phyloP scores from a whole-genome alignment of 371 early-diverging fungal genomes.

The Dipsacomyces acuminosporus region DNA sequence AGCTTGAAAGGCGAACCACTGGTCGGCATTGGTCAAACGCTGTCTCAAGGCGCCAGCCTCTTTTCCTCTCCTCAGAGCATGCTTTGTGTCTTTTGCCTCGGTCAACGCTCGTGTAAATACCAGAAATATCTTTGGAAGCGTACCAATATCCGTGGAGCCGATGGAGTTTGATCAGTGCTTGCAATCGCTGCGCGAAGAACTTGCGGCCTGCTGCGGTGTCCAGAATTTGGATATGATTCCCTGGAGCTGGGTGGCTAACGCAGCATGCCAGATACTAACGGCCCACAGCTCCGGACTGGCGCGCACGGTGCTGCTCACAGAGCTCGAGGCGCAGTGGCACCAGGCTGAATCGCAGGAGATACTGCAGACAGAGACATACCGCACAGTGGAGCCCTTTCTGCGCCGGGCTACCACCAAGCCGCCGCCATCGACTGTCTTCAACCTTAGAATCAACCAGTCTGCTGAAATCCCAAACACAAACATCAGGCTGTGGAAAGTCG shows the following conservation, averaged over 20 bases:
- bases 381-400: slow-evolving; percentile 25
- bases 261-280: slow-evolving; percentile 5
- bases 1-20: too few species aligned
- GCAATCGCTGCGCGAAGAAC: slow-evolving; percentile 16
- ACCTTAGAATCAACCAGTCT: slow-evolving; percentile 9
- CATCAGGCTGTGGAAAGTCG: slow-evolving; percentile 35
- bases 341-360: slow-evolving; percentile 11
- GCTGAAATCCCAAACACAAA: slow-evolving; percentile 9
- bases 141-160: too few species aligned
- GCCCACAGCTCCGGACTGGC: slow-evolving; percentile 31
- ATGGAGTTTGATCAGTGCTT: slow-evolving; percentile 29
- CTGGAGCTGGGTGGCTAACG: slow-evolving; percentile 31
- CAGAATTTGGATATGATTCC: slow-evolving; percentile 15
- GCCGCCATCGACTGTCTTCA: slow-evolving; percentile 14
- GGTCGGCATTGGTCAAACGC: too few species aligned
- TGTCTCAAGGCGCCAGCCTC: too few species aligned
- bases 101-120: too few species aligned
- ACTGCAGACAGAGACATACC: slow-evolving; percentile 11
- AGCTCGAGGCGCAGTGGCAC: slow-evolving; percentile 37
- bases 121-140: too few species aligned
- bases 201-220: slow-evolving; percentile 6
- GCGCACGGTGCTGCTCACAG: slow-evolving; percentile 29
- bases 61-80: too few species aligned
- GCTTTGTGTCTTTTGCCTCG: too few species aligned
- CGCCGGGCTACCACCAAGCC: slow-evolving; percentile 5